These are phyloP conservation scores for Citrus cavaleriei DNA, from an alignment of 345 rosid species.

Conservation along the genomic window DNA sequence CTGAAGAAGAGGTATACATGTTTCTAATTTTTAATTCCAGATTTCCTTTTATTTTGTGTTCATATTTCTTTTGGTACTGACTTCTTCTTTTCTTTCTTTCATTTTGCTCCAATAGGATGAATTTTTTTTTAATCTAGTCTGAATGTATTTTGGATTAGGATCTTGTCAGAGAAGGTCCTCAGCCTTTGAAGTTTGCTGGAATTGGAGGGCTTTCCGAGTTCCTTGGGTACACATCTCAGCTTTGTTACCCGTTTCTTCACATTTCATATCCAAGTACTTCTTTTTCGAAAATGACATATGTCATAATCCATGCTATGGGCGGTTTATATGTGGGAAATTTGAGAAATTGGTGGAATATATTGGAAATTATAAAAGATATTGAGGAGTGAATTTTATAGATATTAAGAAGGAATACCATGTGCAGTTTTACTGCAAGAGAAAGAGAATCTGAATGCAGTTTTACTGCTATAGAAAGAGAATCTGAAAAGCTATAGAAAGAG, in stretches of 20 bases:
- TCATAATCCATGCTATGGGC: not conserved
- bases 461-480: not conserved
- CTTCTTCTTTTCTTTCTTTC: not conserved
- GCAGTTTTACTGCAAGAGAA: not conserved
- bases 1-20: slow-evolving; percentile 72
- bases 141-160: slow-evolving; percentile 43
- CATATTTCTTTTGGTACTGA: not conserved
- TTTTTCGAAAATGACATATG: not conserved
- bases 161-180: slow-evolving; percentile 74
- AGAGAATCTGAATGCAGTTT: not conserved
- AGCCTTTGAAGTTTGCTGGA: slow-evolving; percentile 80
- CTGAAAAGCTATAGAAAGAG: not conserved
- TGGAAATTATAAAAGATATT: not conserved
- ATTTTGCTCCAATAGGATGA: not conserved
- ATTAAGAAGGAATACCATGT: not conserved
- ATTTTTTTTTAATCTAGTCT: slow-evolving; percentile 5
- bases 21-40: slow-evolving; percentile 12
- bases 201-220: slow-evolving; percentile 88
- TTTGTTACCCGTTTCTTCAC: not conserved
- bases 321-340: not conserved
- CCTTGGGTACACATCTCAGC: slow-evolving; percentile 62
- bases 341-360: not conserved
- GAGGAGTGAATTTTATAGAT: not conserved
- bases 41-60: slow-evolving; percentile 14
- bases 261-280: not conserved